Conservation (phyloP, 768 basidiomycete genomes). For the Amanita thiersii region DNA sequence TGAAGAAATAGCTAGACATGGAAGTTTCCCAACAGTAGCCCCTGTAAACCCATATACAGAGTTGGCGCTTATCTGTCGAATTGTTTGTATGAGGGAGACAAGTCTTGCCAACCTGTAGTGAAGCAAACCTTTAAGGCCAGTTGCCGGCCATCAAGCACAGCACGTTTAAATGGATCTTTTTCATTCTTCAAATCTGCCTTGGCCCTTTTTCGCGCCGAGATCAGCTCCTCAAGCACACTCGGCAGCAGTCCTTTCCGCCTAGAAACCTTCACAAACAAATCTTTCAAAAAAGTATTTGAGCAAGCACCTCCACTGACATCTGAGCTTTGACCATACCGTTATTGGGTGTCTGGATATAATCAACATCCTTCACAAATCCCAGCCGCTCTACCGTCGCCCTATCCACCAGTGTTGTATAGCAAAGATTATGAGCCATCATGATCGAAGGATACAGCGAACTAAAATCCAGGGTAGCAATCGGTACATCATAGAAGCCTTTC, state of each 20-base stretch:
- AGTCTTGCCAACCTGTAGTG: background rate
- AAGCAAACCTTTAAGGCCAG: slow-evolving; percentile 88
- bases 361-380: slow-evolving; percentile 69
- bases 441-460: slow-evolving; percentile 98
- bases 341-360: slow-evolving; percentile 94
- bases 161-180: slow-evolving; percentile 93
- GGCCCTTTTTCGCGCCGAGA: slow-evolving; percentile 88
- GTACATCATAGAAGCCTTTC: slow-evolving; percentile 92
- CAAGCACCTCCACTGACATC: background rate
- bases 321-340: slow-evolving; percentile 50
- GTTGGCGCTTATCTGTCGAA: slow-evolving; percentile 87
- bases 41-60: slow-evolving; percentile 99
- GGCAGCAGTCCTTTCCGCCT: slow-evolving; percentile 87
- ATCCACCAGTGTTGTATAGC: slow-evolving; percentile 94
- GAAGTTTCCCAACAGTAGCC: slow-evolving; percentile 93
- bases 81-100: background rate
- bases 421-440: slow-evolving; percentile 99
- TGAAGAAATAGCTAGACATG: slow-evolving; percentile 93
- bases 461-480: slow-evolving; percentile 98
- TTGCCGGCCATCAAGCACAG: slow-evolving; percentile 95
- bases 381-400: slow-evolving; percentile 71
- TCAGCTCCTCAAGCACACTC: slow-evolving; percentile 87
- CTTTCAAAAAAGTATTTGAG: slow-evolving; percentile 29
- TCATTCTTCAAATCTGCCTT: slow-evolving; percentile 96
- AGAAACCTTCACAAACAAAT: slow-evolving; percentile 70